Conservation (phyloP, 2,329 filamentous ascomycete species). For the Paramyrothecium roridum region DNA sequence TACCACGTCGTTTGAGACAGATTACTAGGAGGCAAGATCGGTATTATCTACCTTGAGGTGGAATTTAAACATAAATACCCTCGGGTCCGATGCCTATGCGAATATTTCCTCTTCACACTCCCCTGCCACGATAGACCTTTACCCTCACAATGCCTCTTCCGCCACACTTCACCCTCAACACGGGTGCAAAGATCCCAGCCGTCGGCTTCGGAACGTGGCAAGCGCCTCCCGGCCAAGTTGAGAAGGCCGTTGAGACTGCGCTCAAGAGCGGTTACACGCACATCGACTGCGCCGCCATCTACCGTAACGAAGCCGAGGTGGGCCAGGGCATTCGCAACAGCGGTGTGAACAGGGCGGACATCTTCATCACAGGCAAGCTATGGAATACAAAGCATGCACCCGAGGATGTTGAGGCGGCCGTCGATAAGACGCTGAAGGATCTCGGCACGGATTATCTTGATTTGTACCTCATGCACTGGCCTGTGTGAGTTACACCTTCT, state of each 20-base stretch:
- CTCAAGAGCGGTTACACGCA: slow-evolving; percentile 37
- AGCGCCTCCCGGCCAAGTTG: slow-evolving; percentile 36
- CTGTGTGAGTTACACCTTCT: slow-evolving; percentile 18
- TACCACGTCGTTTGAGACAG: too few species aligned
- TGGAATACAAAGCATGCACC: slow-evolving; percentile 55
- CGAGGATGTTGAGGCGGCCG: slow-evolving; percentile 40
- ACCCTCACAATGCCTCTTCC: slow-evolving; percentile 8
- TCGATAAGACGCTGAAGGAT: slow-evolving; percentile 44
- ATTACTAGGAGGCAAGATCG: too few species aligned
- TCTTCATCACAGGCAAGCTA: slow-evolving; percentile 57
- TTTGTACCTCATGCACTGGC: slow-evolving; percentile 15
- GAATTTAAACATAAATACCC: too few species aligned
- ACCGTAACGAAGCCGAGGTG: slow-evolving; percentile 39
- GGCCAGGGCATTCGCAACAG: slow-evolving; percentile 35
- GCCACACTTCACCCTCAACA: slow-evolving; percentile 55
- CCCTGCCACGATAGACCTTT: too few species aligned
- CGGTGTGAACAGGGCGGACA: slow-evolving; percentile 32
- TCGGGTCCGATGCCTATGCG: too few species aligned
- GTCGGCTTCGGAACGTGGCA: slow-evolving; percentile 76
- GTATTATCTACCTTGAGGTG: too few species aligned
- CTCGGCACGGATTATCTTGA: slow-evolving; percentile 48
- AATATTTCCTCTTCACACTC: too few species aligned
- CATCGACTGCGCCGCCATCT: slow-evolving; percentile 42
- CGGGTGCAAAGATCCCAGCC: slow-evolving; percentile 70
- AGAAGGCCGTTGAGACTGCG: slow-evolving; percentile 33